Percentiles rank a stretch among this genome's conserved stretches.
Evolutionary conservation across 2,329 filamentous ascomycete genomes (phyloP).

Genomic region (Hymenoscyphus infarciens): DNA sequence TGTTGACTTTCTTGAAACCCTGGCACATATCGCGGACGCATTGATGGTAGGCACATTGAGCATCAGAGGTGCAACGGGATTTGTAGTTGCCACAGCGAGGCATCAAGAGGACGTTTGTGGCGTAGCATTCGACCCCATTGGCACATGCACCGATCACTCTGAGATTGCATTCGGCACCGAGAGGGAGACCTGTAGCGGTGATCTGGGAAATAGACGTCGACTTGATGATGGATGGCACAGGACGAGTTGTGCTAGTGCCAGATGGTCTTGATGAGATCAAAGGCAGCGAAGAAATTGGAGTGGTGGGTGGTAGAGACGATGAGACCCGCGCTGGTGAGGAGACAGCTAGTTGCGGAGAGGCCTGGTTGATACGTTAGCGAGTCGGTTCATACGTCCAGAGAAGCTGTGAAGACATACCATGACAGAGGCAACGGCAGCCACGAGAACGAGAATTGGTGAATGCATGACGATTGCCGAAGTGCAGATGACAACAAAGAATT

Average conservation of each 20-base stretch:
- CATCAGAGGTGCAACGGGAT: constrained; percentile 12
- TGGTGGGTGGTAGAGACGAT: background rate
- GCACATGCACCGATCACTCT: constrained; percentile 11
- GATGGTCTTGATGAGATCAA: background rate
- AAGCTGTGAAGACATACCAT: background rate
- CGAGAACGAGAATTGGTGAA: background rate
- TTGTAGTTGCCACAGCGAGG: constrained; percentile 20
- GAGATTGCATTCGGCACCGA: constrained; percentile 4
- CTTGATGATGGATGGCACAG: background rate
- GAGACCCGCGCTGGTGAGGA: background rate
- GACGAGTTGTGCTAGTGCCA: background rate
- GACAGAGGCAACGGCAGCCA: background rate
- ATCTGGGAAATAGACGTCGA: background rate
- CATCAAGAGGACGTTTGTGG: constrained; percentile 11
- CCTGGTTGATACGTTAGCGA: background rate
- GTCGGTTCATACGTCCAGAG: background rate
- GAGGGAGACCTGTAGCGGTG: constrained; percentile 1
- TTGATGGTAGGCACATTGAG: constrained; percentile 21
- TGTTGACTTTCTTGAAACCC: constrained; percentile 5
- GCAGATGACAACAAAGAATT: background rate
- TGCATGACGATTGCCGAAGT: constrained; percentile 4
- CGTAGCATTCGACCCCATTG: constrained; percentile 19
- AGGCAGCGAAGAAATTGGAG: background rate
- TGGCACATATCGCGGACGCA: constrained; percentile 17
- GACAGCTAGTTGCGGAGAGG: background rate